Evolutionary conservation across 1,284 basidiomycete species (phyloP).

Genomic region (Cystobasidium pallidum): DNA sequence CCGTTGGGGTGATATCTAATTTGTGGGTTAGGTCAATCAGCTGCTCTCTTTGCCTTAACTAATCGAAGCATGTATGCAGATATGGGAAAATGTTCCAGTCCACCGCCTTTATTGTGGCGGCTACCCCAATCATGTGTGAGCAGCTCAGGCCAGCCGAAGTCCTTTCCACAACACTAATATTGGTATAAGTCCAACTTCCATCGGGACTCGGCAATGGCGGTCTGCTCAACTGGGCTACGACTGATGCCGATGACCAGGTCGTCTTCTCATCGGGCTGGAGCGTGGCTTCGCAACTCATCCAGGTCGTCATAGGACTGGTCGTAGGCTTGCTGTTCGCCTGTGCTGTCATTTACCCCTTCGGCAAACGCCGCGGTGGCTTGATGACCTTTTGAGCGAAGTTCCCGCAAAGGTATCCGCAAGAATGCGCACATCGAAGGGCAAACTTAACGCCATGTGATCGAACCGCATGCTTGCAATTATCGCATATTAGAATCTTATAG

Average conservation of each 20-base stretch:
- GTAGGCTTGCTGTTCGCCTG: constrained; percentile 28
- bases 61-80: not conserved
- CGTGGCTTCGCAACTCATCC: constrained; percentile 39
- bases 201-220: constrained; percentile 39
- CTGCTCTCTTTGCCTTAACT: too few relatives aligned
- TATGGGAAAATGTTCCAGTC: constrained; percentile 43
- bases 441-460: too few relatives aligned
- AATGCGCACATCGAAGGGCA: too few relatives aligned
- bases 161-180: too few relatives aligned
- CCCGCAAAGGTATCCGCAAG: not conserved
- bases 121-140: constrained; percentile 35
- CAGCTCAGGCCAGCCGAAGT: too few relatives aligned
- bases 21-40: constrained; percentile 55
- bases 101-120: constrained; percentile 40
- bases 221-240: constrained; percentile 40
- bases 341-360: constrained; percentile 39
- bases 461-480: not conserved
- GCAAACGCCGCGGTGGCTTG: constrained; percentile 35
- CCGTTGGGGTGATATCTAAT: constrained; percentile 80
- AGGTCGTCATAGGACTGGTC: constrained; percentile 34
- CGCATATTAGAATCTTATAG: not conserved
- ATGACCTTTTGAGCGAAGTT: constrained; percentile 35
- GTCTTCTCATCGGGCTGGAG: constrained; percentile 40
- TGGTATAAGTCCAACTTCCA: constrained; percentile 38
- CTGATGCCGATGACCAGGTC: constrained; percentile 19